Base-by-base conservation (phyloP, 2,329 filamentous ascomycete species). In the Cryphonectria carpinicola region DNA sequence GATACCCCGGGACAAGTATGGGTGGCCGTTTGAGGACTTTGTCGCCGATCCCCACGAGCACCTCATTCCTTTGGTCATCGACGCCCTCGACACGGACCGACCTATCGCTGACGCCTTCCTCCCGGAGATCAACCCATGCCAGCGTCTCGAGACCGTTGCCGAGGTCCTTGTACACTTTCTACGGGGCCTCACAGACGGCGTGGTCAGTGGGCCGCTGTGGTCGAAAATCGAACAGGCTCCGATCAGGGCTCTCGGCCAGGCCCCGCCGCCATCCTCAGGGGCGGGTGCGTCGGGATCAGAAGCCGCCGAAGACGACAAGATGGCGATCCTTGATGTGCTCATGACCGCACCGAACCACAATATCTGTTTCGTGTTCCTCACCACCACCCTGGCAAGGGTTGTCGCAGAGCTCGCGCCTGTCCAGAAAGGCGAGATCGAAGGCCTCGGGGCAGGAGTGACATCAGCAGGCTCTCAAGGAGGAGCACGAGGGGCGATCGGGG, bases 301-400 rank as follows among this genome's bases (percentile, higher is more conserved):
- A 1, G 22, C 73, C 1, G 71, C 74, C 17, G 82, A 86, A 28
- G 81, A 87, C 52, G 81, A 84, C 74, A 88, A 87, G 77, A 81
- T 80, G 0, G 77, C 81, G 3, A 79, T 96, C 1, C 87, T 97
- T 6, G 95, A 98, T 74, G 86, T 91, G 2, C 85, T 98, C 2
- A 87, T 91, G 0, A 84, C 87, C 1, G 86, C 89, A 0, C 92
- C 94, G 0, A 91, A 91, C 65, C 92, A 97, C 81, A 96, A 94
- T 77, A 95, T 97, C 69, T 92, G 92, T 0, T 97, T 98, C 77
- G 92, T 97, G 2, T 94, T 98, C 74, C 83, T 98, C 22, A 93
- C 92, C 0, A 90, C 93, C 11, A 95, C 94, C 81, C 85, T 98
- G 0, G 81, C 84, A 2, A 83, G 85, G 4, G 81, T 88, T 1